Base-by-base conservation (phyloP, 2,329 filamentous ascomycete genomes). In the Podosphaera aphanis region DNA sequence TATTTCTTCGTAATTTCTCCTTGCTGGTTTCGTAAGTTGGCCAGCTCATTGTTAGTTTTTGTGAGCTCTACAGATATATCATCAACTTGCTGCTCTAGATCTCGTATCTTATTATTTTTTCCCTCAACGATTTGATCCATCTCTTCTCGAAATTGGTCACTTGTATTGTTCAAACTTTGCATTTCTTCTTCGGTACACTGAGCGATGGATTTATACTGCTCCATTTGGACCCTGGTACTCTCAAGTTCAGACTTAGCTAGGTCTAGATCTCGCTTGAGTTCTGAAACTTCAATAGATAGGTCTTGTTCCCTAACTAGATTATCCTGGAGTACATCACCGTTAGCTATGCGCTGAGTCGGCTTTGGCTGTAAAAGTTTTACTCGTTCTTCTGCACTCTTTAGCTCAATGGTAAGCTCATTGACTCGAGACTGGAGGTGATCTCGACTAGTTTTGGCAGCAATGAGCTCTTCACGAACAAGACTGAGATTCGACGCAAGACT, bases 381-480 rank as follows among this genome's bases (percentile, higher is more conserved):
- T 44, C 85, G 80, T 61, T 95, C 90, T 60, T 95, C 85, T 0
- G 86, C 84, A 56, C 80, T 85, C 53, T 81, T 80, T 21, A 95
- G 67, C 59, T 95, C 84, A 47, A 92, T 81, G 21, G 79, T 80
- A 46, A 98, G 65, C 63, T 95, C 88, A 52, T 93, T 82, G 2
- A 93, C 83, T 47, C 86, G 74, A 29, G 78, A 74, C 60, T 95
- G 86, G 1, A 98, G 69, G 59, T 94, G 83, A 59, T 95, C 88
- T 42, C 81, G 77, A 41, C 76, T 82, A 1, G 88, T 93, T 67
- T 93, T 93, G 20, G 79, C 75, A 21, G 79, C 77, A 40, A 90
- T 75, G 44, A 93, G 72, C 54, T 94, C 85, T 60, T 95, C 86
- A 39, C 88, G 83, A 44, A 79, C 75, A 49, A 84, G 75, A 53